Evolutionary conservation across 805 yeast genomes (phyloP).

Genomic region (Soucietia sequanensis): DNA sequence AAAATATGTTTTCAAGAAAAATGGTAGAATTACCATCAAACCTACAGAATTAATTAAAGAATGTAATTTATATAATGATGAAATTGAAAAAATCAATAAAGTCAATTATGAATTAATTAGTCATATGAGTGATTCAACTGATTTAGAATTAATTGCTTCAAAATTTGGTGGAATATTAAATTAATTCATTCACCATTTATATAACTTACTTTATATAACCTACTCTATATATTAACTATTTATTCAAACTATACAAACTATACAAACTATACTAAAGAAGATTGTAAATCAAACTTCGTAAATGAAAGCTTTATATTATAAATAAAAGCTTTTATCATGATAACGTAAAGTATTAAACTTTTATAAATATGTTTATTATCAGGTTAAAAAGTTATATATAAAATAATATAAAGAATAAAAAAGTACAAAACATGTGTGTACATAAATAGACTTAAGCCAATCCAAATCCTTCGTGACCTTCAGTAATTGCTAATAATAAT

Average conservation of each 20-base stretch:
- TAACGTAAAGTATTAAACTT: too few relatives aligned
- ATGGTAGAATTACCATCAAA: constrained; percentile 68
- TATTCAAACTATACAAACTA: background rate
- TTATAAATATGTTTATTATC: too few relatives aligned
- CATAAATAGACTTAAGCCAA: constrained; percentile 56
- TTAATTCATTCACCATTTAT: background rate
- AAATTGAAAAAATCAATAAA: constrained; percentile 41
- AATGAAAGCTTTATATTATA: too few relatives aligned
- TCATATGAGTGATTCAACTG: constrained; percentile 34
- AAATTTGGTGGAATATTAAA: background rate
- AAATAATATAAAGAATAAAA: too few relatives aligned
- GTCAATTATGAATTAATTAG: constrained; percentile 41
- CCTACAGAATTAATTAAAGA: constrained; percentile 60
- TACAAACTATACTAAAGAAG: background rate
- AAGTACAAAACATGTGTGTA: too few relatives aligned
- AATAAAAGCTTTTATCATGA: background rate
- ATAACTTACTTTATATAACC: background rate
- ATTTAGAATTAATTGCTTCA: constrained; percentile 23
- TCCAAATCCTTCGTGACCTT: constrained; percentile 96
- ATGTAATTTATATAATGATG: constrained; percentile 56
- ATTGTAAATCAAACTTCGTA: too few relatives aligned
- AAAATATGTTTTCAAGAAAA: constrained; percentile 73
- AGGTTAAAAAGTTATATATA: too few relatives aligned
- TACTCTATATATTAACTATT: background rate
- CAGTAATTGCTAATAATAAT: constrained; percentile 80